Conservation (phyloP, 345 rosid species). For the Carallia brachiata region DNA sequence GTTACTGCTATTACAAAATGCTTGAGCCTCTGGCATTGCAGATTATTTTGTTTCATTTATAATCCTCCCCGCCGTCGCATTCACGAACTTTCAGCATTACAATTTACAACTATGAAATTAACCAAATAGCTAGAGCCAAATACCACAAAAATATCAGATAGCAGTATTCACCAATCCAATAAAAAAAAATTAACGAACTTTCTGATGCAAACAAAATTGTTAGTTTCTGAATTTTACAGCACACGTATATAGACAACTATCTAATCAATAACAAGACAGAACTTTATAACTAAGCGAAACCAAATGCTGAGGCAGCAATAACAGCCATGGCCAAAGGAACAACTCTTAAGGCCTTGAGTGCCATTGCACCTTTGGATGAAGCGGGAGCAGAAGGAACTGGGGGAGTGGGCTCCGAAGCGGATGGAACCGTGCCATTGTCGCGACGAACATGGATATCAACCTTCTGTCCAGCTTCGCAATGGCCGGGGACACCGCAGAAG, state of each 20-base stretch:
- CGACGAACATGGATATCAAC: constrained; percentile 75
- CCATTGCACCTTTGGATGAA: constrained; percentile 37
- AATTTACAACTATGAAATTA: too few relatives aligned
- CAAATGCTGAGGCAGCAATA: constrained; percentile 19
- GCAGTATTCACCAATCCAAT: too few relatives aligned
- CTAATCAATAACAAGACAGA: not conserved
- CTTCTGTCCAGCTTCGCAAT: constrained; percentile 85
- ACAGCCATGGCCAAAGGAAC: constrained; percentile 17
- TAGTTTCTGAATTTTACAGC: too few relatives aligned
- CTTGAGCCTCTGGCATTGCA: too few relatives aligned
- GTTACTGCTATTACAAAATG: too few relatives aligned
- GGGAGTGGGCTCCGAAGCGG: constrained; percentile 36
- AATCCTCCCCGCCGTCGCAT: too few relatives aligned
- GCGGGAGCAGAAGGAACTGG: constrained; percentile 50
- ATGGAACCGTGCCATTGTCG: constrained; percentile 23
- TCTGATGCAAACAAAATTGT: too few relatives aligned
- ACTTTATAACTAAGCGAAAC: constrained; percentile 9
- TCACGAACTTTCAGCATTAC: too few relatives aligned
- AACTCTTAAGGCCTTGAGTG: constrained; percentile 17
- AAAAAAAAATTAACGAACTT: too few relatives aligned
- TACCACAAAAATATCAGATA: too few relatives aligned
- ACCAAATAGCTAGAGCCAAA: too few relatives aligned
- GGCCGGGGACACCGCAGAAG: constrained; percentile 89
- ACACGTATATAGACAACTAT: not conserved
- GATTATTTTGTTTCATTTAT: too few relatives aligned